Conservation (phyloP, 164 flowering plant genomes). For the Piper betle region DNA sequence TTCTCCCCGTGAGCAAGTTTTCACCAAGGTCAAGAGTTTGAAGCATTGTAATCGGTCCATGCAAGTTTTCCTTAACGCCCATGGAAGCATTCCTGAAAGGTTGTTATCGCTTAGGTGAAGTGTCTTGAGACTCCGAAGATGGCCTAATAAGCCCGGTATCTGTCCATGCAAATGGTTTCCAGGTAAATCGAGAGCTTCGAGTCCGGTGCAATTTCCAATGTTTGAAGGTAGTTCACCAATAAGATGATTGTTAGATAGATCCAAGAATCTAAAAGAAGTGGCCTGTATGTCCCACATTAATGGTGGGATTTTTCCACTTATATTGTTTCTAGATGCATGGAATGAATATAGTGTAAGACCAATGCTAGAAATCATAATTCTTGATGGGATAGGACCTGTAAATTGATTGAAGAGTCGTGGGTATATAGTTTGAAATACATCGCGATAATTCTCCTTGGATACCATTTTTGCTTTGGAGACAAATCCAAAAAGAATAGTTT, state of each 20-base stretch:
- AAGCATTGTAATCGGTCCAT: background rate
- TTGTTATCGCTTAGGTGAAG: constrained; percentile 7
- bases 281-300: background rate
- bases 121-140: background rate
- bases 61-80: background rate
- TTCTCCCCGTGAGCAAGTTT: constrained; percentile 4
- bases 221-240: background rate
- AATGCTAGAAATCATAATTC: no score
- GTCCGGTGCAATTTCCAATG: background rate
- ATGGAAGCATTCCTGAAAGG: constrained; percentile 4
- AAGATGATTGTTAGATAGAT: constrained; percentile 6
- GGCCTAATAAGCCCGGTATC: constrained; percentile 14
- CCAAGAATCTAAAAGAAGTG: background rate
- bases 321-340: no score
- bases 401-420: no score
- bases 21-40: constrained; percentile 8
- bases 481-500: no score
- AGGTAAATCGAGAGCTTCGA: constrained; percentile 5
- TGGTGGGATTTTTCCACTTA: no score
- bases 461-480: no score
- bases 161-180: constrained; percentile 10
- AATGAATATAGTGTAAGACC: no score
- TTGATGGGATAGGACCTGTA: no score
- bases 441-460: no score
- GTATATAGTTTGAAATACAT: no score